Conservation (phyloP, 2,329 filamentous ascomycete species). For the Fusarium duplospermum region DNA sequence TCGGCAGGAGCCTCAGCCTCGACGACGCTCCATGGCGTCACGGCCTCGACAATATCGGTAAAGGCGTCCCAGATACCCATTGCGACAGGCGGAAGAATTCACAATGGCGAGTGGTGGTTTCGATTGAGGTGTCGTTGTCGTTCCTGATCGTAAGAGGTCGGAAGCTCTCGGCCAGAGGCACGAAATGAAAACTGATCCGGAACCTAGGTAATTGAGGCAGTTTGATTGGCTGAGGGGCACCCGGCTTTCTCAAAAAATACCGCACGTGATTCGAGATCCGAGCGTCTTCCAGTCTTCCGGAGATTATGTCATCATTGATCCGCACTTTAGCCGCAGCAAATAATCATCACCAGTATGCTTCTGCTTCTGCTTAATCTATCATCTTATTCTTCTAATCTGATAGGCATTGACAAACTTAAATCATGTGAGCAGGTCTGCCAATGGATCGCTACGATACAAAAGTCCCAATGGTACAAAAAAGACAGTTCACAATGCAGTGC, state of each 20-base stretch:
- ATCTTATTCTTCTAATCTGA: conserved; percentile 12
- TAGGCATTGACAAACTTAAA: conserved; percentile 8
- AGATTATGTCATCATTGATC: conserved; percentile 7
- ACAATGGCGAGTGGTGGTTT: conserved; percentile 57
- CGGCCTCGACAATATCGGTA: conserved; percentile 73
- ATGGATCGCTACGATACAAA: conserved; percentile 15
- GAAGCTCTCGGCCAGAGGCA: conserved; percentile 56
- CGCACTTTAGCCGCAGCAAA: conserved; percentile 14
- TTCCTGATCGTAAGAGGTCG: conserved; percentile 53
- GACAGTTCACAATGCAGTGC: conserved; percentile 36
- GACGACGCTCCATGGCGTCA: conserved; percentile 72
- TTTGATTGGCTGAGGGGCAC: conserved; percentile 58
- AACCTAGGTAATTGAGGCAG: conserved; percentile 61
- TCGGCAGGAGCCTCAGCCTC: conserved; percentile 76
- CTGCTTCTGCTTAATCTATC: not conserved
- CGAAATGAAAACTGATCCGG: conserved; percentile 58
- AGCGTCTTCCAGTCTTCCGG: conserved; percentile 30
- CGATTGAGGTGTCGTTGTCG: conserved; percentile 49
- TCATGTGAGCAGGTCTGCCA: conserved; percentile 4
- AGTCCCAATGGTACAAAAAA: conserved; percentile 15
- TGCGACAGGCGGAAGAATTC: conserved; percentile 54
- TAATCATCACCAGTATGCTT: too few species aligned
- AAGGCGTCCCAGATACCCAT: conserved; percentile 77
- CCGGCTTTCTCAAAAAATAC: not conserved
- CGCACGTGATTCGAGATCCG: conserved; percentile 41